Evolutionary conservation across 2,329 filamentous ascomycete genomes (phyloP), one percentile per base, ranked within the genome.

Genomic region (Xylariales sp.): DNA sequence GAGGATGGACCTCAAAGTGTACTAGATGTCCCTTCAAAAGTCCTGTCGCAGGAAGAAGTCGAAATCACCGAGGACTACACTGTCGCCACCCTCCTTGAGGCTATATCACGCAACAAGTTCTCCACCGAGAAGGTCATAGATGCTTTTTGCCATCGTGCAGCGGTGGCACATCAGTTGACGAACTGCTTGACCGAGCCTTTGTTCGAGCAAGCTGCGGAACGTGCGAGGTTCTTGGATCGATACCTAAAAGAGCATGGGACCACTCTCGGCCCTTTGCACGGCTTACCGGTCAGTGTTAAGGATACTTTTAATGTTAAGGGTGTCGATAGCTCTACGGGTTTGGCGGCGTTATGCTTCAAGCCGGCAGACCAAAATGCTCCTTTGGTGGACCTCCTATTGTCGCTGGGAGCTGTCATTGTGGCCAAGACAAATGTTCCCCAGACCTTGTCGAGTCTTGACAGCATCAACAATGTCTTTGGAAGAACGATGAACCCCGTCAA

Each of bases 101-200:
- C n/a, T n/a, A n/a, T n/a, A n/a, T n/a, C n/a, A n/a, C 23, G 23
- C 23, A n/a, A n/a, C 23, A n/a, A 25, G 23, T 25, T 8, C 8
- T 8, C 23, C 8, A n/a, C 23, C 23, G 23, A 25, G 23, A n/a
- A 8, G 8, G n/a, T n/a, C 23, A 56, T 54, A 2, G 29, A 27
- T 11, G 38, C 41, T 7, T 37, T 43, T 24, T 43, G 41, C 23
- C 37, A 40, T 30, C 48, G 53, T 2, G 54, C 56, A 3, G 55
- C 53, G 15, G 44, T 59, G 13, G 53, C 52, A 4, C 56, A 57
- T 0, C 49, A 58, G 33, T 29, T 53, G 23, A 53, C 48, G 6
- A 56, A 56, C 5, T 64, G 60, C 39, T 41, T 65, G 15, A 65
- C 61, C 0, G 63, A 66, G 41, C 57, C 57, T 4, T 55, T 59